A percentile compares a stretch with the other conserved stretches of the same genome.
These are phyloP conservation scores for Candida pseudofarinosa DNA, from an alignment of 805 yeast species.

Conservation along the genomic window DNA sequence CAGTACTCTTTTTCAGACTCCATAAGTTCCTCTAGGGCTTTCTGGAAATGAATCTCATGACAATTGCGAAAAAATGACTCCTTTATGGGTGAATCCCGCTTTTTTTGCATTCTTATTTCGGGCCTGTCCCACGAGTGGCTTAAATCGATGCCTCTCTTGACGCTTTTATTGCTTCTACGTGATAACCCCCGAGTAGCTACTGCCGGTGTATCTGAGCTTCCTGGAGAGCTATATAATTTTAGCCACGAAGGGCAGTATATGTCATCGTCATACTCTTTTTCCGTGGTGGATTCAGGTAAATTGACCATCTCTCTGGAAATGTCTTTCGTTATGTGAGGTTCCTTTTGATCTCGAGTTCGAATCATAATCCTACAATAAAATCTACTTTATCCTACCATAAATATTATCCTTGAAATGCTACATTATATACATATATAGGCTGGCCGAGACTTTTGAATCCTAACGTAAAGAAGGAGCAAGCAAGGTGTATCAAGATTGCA, in stretches of 20 bases:
- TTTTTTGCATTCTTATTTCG: slow-evolving; percentile 14
- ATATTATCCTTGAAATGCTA: no score
- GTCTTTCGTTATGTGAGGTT: no score
- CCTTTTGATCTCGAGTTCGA: no score
- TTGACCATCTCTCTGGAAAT: no score
- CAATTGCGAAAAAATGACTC: slow-evolving; percentile 9
- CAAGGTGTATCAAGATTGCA: background rate
- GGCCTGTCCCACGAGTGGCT: background rate
- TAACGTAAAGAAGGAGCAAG: background rate
- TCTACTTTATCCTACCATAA: no score
- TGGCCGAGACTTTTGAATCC: background rate
- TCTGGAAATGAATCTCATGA: background rate
- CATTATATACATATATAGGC: background rate
- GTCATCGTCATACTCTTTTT: slow-evolving; percentile 2
- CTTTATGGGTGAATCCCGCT: slow-evolving; percentile 33
- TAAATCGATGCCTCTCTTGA: slow-evolving; percentile 4
- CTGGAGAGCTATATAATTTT: background rate
- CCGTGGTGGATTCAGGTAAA: no score
- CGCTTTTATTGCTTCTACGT: background rate
- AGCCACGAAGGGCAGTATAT: slow-evolving; percentile 8
- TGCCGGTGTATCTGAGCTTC: background rate
- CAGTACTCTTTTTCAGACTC: slow-evolving; percentile 31
- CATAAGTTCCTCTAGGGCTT: slow-evolving; percentile 20
- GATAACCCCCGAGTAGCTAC: background rate
- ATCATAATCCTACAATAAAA: no score